Evolutionary conservation across 1,139 yeast genomes (phyloP).

Genomic region (Pneumocystis jirovecii): DNA sequence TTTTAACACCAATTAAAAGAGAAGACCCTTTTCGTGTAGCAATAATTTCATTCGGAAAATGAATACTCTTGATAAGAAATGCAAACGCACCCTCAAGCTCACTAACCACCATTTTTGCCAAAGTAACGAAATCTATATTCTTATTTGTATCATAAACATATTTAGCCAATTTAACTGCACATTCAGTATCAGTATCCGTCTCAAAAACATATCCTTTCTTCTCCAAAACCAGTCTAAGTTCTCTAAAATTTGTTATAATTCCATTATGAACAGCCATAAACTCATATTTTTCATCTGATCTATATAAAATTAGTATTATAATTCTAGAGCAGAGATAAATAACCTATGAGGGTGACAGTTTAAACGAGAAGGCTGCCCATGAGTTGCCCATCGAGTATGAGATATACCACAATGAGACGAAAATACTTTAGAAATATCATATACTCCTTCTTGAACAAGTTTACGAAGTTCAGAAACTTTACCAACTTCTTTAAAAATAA

Average conservation of each 20-base stretch:
- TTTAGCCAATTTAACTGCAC: conserved; percentile 88
- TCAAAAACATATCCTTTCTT: conserved; percentile 73
- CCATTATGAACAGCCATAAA: conserved; percentile 95
- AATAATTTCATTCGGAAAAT: conserved; percentile 89
- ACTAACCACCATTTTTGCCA: conserved; percentile 80
- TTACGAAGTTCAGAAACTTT: conserved; percentile 73
- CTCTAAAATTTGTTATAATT: conserved; percentile 90
- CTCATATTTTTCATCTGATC: conserved; percentile 69
- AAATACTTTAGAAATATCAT: conserved; percentile 48
- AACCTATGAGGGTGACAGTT: conserved; percentile 83
- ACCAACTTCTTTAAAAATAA: conserved; percentile 74
- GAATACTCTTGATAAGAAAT: conserved; percentile 75
- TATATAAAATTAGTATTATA: conserved; percentile 15
- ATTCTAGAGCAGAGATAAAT: background rate
- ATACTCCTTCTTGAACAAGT: conserved; percentile 34
- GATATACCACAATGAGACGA: conserved; percentile 92
- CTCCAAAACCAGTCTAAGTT: conserved; percentile 63
- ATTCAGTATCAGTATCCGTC: conserved; percentile 94
- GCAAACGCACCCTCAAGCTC: conserved; percentile 98
- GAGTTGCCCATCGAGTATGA: conserved; percentile 99
- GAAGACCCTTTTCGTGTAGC: conserved; percentile 99
- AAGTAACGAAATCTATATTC: conserved; percentile 70
- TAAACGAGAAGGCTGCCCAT: conserved; percentile 72
- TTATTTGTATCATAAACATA: conserved; percentile 73
- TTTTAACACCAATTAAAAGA: conserved; percentile 88